phyloP scores from a whole-genome alignment of 108 stramenopile species.

The Cyclotella choctawhatcheeana region DNA sequence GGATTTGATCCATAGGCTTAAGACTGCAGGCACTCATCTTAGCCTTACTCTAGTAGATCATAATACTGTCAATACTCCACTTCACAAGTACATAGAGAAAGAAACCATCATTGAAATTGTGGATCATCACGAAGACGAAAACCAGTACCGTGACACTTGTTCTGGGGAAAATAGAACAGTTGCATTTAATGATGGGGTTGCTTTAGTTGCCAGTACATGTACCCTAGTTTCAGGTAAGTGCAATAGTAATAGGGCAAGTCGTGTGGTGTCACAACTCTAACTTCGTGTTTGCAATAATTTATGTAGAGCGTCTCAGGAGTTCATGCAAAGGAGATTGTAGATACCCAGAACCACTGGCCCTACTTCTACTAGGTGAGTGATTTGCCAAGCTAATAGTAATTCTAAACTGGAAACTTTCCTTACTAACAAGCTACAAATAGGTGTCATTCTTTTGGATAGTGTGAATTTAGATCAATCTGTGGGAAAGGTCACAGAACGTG shows the following conservation, averaged over 20 bases:
- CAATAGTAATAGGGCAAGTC: too few species aligned
- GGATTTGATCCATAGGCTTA: conserved; percentile 23
- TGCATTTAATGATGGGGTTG: conserved; percentile 61
- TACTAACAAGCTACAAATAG: too few species aligned
- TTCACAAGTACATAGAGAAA: conserved; percentile 18
- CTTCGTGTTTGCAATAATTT: too few species aligned
- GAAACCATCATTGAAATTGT: conserved; percentile 70
- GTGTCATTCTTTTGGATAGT: conserved; percentile 83
- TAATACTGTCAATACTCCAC: conserved; percentile 51
- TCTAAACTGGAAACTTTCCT: too few species aligned
- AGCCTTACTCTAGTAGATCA: conserved; percentile 79
- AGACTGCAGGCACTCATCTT: conserved; percentile 7
- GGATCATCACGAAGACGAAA: conserved; percentile 83
- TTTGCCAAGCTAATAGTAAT: too few species aligned
- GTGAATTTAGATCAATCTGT: conserved; percentile 73
- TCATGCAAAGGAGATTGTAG: not conserved
- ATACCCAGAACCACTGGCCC: conserved; percentile 48
- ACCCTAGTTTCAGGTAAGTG: too few species aligned
- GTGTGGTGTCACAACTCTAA: too few species aligned
- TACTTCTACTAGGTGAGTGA: too few species aligned
- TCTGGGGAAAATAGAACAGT: conserved; percentile 49
- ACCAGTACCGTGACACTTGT: conserved; percentile 57
- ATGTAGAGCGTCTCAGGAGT: conserved; percentile 55
- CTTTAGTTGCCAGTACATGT: conserved; percentile 65
- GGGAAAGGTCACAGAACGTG: conserved; percentile 76